phyloP scores from a whole-genome alignment of 78 protist genomes.

The Protostelium mycophagum region DNA sequence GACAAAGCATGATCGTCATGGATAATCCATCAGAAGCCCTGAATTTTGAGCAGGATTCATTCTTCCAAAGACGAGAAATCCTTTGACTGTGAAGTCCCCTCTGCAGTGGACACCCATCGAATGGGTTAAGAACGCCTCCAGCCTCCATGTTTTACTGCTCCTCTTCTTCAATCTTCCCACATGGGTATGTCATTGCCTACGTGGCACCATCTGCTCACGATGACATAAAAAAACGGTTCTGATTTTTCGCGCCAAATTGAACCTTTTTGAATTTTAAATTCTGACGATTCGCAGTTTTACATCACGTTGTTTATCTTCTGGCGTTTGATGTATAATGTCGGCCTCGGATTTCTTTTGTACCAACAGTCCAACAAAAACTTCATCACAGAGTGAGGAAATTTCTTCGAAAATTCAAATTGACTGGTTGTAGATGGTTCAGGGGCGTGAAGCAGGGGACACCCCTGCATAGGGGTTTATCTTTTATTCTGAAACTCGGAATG shows the following conservation, averaged over 20 bases:
- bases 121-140: constrained; percentile 53
- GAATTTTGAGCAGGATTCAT: constrained; percentile 26
- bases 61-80: constrained; percentile 50
- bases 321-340: constrained; percentile 79
- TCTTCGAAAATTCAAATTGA: constrained; percentile 5
- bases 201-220: neutral
- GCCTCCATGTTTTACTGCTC: constrained; percentile 27
- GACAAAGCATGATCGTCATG: neutral
- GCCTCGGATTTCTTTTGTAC: constrained; percentile 66
- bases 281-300: constrained; percentile 25
- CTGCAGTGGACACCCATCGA: constrained; percentile 37
- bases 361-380: constrained; percentile 49
- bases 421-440: neutral
- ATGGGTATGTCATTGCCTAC: constrained; percentile 23
- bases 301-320: constrained; percentile 65
- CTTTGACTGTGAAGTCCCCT: constrained; percentile 46
- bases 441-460: neutral
- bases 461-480: neutral
- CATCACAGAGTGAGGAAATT: constrained; percentile 13
- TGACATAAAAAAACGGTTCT: neutral
- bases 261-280: neutral
- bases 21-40: too few relatives aligned
- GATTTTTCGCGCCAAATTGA: neutral
- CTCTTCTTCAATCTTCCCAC: constrained; percentile 49
- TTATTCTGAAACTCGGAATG: constrained; percentile 36